A percentile compares a stretch with the other conserved stretches of the same genome.
Conservation (phyloP, 2,329 filamentous ascomycete genomes). For the Trichoderma asperellum region DNA sequence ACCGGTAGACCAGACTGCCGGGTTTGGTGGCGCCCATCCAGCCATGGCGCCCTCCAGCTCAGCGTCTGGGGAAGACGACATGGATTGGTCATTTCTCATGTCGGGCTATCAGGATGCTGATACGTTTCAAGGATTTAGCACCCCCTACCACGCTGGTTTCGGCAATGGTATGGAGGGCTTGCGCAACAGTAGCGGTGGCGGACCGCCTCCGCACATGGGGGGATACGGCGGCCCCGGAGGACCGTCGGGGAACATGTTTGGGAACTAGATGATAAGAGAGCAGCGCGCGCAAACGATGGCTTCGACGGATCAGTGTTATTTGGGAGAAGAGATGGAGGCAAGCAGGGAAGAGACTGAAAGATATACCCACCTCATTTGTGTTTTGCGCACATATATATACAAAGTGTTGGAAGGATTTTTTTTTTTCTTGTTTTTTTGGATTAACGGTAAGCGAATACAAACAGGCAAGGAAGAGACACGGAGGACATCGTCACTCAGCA, state of each 20-base stretch:
- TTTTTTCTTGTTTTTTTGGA: not conserved
- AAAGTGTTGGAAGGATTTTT: not conserved
- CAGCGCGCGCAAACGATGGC: not conserved
- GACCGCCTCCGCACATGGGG: constrained; percentile 30
- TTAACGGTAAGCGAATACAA: not conserved
- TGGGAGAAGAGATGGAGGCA: not conserved
- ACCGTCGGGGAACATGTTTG: constrained; percentile 38
- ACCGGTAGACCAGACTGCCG: constrained; percentile 34
- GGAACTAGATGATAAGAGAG: constrained; percentile 29
- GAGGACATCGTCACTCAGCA: constrained; percentile 13
- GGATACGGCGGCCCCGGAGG: constrained; percentile 32
- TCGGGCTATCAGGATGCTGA: constrained; percentile 46
- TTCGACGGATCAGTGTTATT: not conserved
- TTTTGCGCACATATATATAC: not conserved
- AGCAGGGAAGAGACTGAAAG: not conserved
- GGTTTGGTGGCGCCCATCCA: constrained; percentile 25
- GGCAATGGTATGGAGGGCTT: constrained; percentile 30
- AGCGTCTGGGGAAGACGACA: constrained; percentile 41
- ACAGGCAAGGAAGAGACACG: not conserved
- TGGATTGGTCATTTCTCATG: constrained; percentile 57
- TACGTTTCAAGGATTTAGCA: constrained; percentile 39
- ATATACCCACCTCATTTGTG: not conserved
- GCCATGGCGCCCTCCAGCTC: constrained; percentile 30
- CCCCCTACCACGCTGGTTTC: constrained; percentile 34
- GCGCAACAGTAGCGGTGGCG: constrained; percentile 24